Evolutionary conservation across 306 rosid genomes (phyloP), one percentile per base, ranked within the genome.

Genomic region (Quercus engelmannii): DNA sequence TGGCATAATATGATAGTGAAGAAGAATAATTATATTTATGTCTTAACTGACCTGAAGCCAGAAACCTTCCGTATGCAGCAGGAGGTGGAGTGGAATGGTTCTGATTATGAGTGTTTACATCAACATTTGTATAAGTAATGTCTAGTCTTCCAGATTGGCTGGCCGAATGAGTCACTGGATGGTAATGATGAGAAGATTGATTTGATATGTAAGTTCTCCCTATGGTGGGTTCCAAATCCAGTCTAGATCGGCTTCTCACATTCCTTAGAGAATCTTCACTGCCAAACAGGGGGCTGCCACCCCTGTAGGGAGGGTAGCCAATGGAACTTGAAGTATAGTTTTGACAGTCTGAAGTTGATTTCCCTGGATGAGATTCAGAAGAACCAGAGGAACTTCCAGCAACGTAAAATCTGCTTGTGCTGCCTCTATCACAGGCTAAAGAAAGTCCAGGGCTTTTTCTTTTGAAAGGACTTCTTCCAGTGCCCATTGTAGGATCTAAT

Each of bases 321-420:
- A 33, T 4, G 11, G 70, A 56, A 57, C 21, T 74, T 52, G 78
- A 9, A 73, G 25, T 28, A 41, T 55, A 74, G 23, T 35, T 21
- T 31, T 41, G 51, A 41, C 35, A 33, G n/a, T 35, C 78, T 57
- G 68, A 58, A 33, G 69, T 58, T 30, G 55, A 9, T 38, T 74
- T 59, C 69, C 35, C 69, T 4, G 20, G 68, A 52, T 57, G 70
- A 58, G 52, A 23, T 57, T 57, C 69, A 20, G 69, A 43, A 3
- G 35, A 38, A 58, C 69, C 41, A n/a, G 68, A 56, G 38, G 78
- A 74, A 35, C 78, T 74, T 74, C 78, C 78, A n/a, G 69, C 69
- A 41, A 28, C 20, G 7, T 26, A n/a, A 20, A 56, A 56, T 74
- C 69, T 74, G 69, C 55, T 58, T n/a, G 69, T 38, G 78, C 78